A percentile compares a stretch with the other conserved stretches of the same genome.
phyloP scores from a whole-genome alignment of 495 filamentous ascomycete species.

The Trichocladium antarcticum region DNA sequence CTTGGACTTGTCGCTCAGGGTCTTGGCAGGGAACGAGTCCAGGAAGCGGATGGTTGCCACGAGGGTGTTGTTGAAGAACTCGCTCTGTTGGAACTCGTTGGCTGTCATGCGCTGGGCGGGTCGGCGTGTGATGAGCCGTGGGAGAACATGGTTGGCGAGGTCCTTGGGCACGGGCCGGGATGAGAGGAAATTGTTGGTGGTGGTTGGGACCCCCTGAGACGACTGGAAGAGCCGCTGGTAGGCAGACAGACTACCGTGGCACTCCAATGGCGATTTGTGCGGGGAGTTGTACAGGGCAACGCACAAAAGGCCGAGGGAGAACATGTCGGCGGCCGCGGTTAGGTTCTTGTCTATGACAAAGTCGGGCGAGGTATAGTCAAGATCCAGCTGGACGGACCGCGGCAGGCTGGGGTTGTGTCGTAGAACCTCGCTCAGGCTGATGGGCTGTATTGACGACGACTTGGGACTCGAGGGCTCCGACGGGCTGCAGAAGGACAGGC shows the following conservation, averaged over 20 bases:
- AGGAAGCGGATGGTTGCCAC: slow-evolving; percentile 93
- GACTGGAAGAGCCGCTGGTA: slow-evolving; percentile 75
- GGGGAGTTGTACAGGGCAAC: slow-evolving; percentile 88
- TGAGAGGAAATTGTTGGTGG: slow-evolving; percentile 72
- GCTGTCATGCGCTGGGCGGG: slow-evolving; percentile 81
- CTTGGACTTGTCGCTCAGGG: slow-evolving; percentile 74
- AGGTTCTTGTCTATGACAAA: slow-evolving; percentile 83
- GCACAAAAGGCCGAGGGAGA: slow-evolving; percentile 81
- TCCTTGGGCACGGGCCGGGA: slow-evolving; percentile 69
- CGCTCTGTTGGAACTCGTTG: slow-evolving; percentile 82
- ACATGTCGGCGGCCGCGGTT: slow-evolving; percentile 72
- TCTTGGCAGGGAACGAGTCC: slow-evolving; percentile 82
- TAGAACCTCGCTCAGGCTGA: slow-evolving; percentile 73
- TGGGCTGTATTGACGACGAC: slow-evolving; percentile 50
- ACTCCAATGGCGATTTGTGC: slow-evolving; percentile 73
- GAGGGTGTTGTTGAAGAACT: slow-evolving; percentile 92
- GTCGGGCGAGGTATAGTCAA: slow-evolving; percentile 90
- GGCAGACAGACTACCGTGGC: slow-evolving; percentile 60
- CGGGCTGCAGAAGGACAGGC: slow-evolving; percentile 77
- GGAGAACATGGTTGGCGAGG: slow-evolving; percentile 60
- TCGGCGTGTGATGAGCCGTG: slow-evolving; percentile 70
- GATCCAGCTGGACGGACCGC: slow-evolving; percentile 68
- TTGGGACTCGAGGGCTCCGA: slow-evolving; percentile 57
- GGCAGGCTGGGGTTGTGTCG: slow-evolving; percentile 79
- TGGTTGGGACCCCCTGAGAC: slow-evolving; percentile 61